Percentiles rank a stretch among this genome's conserved stretches.
These are phyloP conservation scores for Plantago coronopus DNA, from an alignment of 305 asterid genomes.

Conservation along the genomic window DNA sequence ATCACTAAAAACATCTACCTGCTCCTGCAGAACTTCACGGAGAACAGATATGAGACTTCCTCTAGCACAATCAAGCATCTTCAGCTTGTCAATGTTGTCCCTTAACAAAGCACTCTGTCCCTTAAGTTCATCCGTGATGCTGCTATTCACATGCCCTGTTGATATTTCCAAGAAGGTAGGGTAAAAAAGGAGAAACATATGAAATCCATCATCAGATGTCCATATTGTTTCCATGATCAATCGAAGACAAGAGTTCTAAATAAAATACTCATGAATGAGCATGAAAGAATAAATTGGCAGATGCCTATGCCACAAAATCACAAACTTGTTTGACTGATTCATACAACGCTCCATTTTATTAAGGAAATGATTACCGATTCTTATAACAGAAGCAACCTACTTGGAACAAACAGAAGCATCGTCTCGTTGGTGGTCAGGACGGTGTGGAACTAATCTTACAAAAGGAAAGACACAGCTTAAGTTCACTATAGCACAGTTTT, in stretches of 20 bases:
- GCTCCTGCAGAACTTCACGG: constrained; percentile 83
- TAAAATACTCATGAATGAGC: no score
- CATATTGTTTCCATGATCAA: neutral
- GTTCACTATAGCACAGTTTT: neutral
- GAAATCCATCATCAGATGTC: constrained; percentile 11
- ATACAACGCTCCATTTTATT: no score
- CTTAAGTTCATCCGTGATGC: constrained; percentile 56
- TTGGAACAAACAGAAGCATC: no score
- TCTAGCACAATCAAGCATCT: constrained; percentile 62
- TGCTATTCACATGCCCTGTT: constrained; percentile 39
- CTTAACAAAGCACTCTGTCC: constrained; percentile 61
- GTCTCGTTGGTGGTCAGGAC: no score
- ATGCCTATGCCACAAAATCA: no score
- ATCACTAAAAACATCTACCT: constrained; percentile 40
- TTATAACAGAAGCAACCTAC: no score
- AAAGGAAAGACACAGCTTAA: neutral
- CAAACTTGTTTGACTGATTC: no score
- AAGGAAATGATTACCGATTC: no score
- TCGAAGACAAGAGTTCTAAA: neutral
- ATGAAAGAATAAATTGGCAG: no score
- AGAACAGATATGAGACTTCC: constrained; percentile 62
- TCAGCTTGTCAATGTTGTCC: constrained; percentile 67
- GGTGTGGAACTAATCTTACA: neutral
- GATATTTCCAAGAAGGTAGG: constrained; percentile 6
- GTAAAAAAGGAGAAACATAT: constrained; percentile 8